phyloP scores from a whole-genome alignment of 768 basidiomycete genomes.

The Pleurotus salmoneostramineus region DNA sequence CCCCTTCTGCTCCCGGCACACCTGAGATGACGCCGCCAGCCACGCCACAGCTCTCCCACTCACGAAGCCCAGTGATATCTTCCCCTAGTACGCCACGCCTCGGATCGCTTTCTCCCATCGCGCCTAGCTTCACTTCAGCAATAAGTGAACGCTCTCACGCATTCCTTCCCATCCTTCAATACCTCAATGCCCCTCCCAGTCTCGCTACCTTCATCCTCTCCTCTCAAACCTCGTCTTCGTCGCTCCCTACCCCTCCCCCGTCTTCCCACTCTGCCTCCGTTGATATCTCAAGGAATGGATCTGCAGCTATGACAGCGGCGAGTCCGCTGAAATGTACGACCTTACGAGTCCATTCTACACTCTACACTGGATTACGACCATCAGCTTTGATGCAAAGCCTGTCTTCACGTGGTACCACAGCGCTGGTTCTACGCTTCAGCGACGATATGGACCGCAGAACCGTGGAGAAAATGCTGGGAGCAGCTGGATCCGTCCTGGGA shows the following conservation, averaged over 20 bases:
- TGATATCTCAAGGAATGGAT: background rate
- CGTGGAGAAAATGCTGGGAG: constrained; percentile 42
- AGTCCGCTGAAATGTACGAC: constrained; percentile 29
- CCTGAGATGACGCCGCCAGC: constrained; percentile 4
- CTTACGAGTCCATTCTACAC: constrained; percentile 38
- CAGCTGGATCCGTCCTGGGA: constrained; percentile 32
- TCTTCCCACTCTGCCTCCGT: constrained; percentile 1
- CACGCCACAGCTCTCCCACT: constrained; percentile 7
- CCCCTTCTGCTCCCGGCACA: constrained; percentile 11
- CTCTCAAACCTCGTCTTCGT: constrained; percentile 1
- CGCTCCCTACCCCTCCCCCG: constrained; percentile 9
- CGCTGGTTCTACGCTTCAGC: constrained; percentile 31
- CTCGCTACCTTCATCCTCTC: constrained; percentile 13
- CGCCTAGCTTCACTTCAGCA: background rate
- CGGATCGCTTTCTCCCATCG: constrained; percentile 23
- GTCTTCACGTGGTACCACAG: constrained; percentile 26
- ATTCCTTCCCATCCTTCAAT: constrained; percentile 34
- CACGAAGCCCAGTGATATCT: constrained; percentile 8
- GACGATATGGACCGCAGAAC: constrained; percentile 38
- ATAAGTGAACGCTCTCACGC: background rate
- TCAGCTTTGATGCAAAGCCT: constrained; percentile 29
- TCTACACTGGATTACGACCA: constrained; percentile 43
- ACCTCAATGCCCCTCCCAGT: constrained; percentile 21
- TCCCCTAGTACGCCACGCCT: constrained; percentile 12
- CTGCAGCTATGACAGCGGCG: background rate